phyloP scores from a whole-genome alignment of 805 yeast species.

The Candida jianshihensis region DNA sequence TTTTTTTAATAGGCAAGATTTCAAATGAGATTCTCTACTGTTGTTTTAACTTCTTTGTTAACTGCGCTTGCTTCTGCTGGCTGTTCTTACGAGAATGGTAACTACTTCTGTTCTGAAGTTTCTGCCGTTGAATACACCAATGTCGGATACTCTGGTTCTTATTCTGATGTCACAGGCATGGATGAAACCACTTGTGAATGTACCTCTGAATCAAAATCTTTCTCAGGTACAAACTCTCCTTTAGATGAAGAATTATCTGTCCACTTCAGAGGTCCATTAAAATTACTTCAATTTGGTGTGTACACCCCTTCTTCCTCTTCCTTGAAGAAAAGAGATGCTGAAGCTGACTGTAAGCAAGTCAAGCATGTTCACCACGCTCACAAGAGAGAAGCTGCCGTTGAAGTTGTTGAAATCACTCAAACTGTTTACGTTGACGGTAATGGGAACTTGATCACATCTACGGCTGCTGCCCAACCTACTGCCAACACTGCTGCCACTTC shows the following conservation, averaged over 20 bases:
- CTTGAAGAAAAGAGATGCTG: constrained; percentile 38
- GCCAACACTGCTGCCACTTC: too few species aligned
- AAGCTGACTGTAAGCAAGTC: constrained; percentile 24
- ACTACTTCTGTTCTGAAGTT: constrained; percentile 76
- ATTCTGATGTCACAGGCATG: constrained; percentile 75
- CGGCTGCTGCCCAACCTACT: constrained; percentile 11
- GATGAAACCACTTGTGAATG: constrained; percentile 64
- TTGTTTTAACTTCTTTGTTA: constrained; percentile 17
- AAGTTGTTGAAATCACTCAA: constrained; percentile 66
- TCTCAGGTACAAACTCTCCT: constrained; percentile 73
- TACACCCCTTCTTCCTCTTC: constrained; percentile 60
- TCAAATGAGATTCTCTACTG: constrained; percentile 18
- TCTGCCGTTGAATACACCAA: constrained; percentile 58
- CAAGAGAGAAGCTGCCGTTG: constrained; percentile 56
- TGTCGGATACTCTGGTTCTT: constrained; percentile 83
- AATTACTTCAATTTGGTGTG: constrained; percentile 80
- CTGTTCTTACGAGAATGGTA: constrained; percentile 54
- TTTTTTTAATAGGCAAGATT: neutral
- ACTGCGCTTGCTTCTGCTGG: constrained; percentile 22
- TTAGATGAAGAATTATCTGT: constrained; percentile 81
- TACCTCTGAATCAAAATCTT: constrained; percentile 45
- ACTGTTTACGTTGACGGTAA: constrained; percentile 62
- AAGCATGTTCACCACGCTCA: constrained; percentile 41
- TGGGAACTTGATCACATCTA: constrained; percentile 32
- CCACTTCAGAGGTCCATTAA: constrained; percentile 86